Evolutionary conservation across 1,284 basidiomycete genomes (phyloP), one percentile per base, ranked within the genome.

Genomic region (Leccinum subfulvum): DNA sequence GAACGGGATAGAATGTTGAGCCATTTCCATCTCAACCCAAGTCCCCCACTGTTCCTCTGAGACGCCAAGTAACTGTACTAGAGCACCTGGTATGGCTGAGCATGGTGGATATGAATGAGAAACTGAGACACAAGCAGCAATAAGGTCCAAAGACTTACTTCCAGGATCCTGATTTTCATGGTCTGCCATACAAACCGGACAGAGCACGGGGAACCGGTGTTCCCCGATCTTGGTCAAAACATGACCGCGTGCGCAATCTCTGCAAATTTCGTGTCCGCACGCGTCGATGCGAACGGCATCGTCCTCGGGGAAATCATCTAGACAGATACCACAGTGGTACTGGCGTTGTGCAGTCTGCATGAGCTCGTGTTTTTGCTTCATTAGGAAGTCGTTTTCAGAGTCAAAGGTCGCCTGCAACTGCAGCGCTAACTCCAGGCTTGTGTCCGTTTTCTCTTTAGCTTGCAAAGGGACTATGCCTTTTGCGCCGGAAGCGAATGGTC

Each of bases 241-340:
- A 65, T 87, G 81, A 3, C 73, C 68, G 28, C 75, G 74, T 10
- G 84, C 67, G 65, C 88, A 90, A 4, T 77, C 73, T 61, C 84
- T 79, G 69, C 88, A 89, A 65, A 86, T 83, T 4, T 69, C 60
- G 67, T 89, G 87, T 6, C 74, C 68, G 64, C 88, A 90, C 1
- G 64, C 66, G 0, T 79, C 74, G 28, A 88, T 72, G 3, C 71
- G 76, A 35, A 82, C 78, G 3, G 83, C 75, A 56, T 78, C 72
- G 63, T 84, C 82, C 59, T 82, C 77, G 1, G 79, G 75, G 47
- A 76, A 72, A 21, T 79, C 71, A 9, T 89, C 86, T 37, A 86
- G 71, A 68, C 88, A 90, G 39, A 89, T 73, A 2, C 79, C 77
- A 65, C 88, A 90, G 30, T 81, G 73, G 66, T 87, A 87, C 26